Evolutionary conservation across 805 yeast genomes (phyloP).

Genomic region (Zygoascus bituminiphila): DNA sequence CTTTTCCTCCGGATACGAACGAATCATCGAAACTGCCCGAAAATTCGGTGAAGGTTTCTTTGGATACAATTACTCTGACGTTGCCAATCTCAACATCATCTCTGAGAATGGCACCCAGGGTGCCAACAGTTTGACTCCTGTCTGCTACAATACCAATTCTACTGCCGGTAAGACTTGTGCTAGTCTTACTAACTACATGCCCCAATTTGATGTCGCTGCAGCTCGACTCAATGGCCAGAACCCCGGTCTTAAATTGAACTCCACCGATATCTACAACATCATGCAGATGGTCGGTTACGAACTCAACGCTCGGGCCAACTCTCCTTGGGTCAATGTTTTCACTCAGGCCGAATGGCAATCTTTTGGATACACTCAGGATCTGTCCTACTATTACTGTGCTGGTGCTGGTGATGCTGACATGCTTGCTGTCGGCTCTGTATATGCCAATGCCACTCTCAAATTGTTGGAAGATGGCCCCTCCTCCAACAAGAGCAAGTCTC

Average conservation of each 20-base stretch:
- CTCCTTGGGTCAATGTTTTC: constrained; percentile 38
- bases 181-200: constrained; percentile 9
- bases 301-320: constrained; percentile 39
- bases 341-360: constrained; percentile 41
- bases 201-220: constrained; percentile 23
- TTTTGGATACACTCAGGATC: constrained; percentile 36
- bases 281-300: constrained; percentile 45
- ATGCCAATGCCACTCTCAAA: constrained; percentile 40
- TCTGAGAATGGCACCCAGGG: constrained; percentile 44
- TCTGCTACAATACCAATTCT: constrained; percentile 35
- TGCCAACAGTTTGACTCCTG: constrained; percentile 52
- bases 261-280: constrained; percentile 34
- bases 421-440: constrained; percentile 36
- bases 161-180: constrained; percentile 12
- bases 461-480: constrained; percentile 35
- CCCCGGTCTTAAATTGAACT: constrained; percentile 35
- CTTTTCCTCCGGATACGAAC: constrained; percentile 46
- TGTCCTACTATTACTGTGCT: constrained; percentile 37
- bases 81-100: constrained; percentile 34
- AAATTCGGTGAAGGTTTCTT: constrained; percentile 55
- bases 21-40: constrained; percentile 48
- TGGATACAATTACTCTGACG: constrained; percentile 34
- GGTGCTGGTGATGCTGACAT: constrained; percentile 43
- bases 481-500: constrained; percentile 23
- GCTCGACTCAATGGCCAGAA: constrained; percentile 24